Evolutionary conservation across 148 eudicot species (phyloP), one percentile per base, ranked within the genome.

Genomic region (Rhododendron vialii): DNA sequence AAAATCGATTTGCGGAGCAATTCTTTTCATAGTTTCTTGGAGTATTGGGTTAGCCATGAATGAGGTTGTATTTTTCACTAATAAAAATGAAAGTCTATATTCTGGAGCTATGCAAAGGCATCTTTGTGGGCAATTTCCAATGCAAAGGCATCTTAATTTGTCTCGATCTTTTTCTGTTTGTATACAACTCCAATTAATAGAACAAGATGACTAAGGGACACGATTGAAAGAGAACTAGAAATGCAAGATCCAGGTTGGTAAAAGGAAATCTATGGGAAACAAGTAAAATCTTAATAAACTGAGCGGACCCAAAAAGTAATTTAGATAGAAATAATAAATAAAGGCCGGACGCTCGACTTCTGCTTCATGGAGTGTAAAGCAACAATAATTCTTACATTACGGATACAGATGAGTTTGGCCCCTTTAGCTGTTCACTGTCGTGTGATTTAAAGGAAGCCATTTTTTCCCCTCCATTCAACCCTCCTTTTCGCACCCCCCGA

Each of bases 321-420:
- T 67, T 26, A 65, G 33, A 73, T 33, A 13, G 33, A 28, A 28
- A 30, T 24, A 33, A 33, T 47, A 47, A 47, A 30, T 2, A 3
- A 30, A 71, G 35, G 38, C 33, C 36, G 38, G 36, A 30, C n/a
- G 30, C 76, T 26, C 10, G 38, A 74, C 65, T 50, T 84, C 43
- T 73, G 80, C 17, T 86, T 33, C 26, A 79, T 89, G 43, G 43
- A 41, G 43, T 69, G 80, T 36, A 79, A 59, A 85, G 83, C 86
- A 90, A 88, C 86, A 90, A 88, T 87, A 85, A 89, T 82, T 67
- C 83, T 86, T 67, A 59, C 75, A 73, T 84, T 81, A 88, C 81
- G 50, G 84, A 80, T 82, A 75, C 89, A 90, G 89, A 87, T 84
- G 86, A 82, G 74, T 51, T 41, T 67, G 87, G 88, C 51, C 84